Conservation (phyloP, 2,329 filamentous ascomycete species). For the Colletotrichum sansevieriae region DNA sequence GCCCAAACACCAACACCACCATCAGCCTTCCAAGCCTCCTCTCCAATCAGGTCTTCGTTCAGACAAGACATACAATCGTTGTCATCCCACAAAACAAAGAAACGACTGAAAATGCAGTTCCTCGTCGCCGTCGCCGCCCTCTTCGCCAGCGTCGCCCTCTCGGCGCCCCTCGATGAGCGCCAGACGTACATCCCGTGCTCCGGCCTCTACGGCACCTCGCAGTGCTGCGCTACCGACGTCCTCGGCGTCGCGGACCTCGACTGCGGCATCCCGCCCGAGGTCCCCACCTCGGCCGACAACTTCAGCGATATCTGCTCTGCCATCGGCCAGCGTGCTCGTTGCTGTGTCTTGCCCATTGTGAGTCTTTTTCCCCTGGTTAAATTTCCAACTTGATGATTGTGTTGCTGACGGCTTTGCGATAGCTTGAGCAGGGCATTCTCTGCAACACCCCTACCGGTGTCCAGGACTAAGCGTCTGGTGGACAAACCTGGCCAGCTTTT, state of each 20-base stretch:
- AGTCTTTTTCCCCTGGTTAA: background rate
- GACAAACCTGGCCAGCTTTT: background rate
- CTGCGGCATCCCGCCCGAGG: constrained; percentile 60
- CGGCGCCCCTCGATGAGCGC: constrained; percentile 51
- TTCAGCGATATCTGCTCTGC: constrained; percentile 62
- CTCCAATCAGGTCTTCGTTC: background rate
- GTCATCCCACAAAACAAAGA: background rate
- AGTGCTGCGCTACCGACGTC: constrained; percentile 74
- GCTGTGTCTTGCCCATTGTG: constrained; percentile 66
- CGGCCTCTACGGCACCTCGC: constrained; percentile 57
- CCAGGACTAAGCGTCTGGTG: constrained; percentile 43
- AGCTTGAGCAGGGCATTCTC: constrained; percentile 52
- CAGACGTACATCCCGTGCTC: constrained; percentile 58
- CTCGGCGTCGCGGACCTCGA: constrained; percentile 69
- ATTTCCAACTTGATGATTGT: background rate
- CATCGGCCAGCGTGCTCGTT: constrained; percentile 67
- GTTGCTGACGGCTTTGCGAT: constrained; percentile 4
- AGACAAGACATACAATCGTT: background rate
- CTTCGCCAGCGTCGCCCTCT: constrained; percentile 46
- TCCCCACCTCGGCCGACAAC: constrained; percentile 54
- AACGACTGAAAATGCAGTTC: constrained; percentile 39
- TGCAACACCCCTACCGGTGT: constrained; percentile 52
- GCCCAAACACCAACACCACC: constrained; percentile 12
- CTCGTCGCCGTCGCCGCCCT: constrained; percentile 36
- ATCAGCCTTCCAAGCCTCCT: background rate